These are phyloP conservation scores for Tuber borchii DNA, from an alignment of 495 filamentous ascomycete species.

Conservation along the genomic window DNA sequence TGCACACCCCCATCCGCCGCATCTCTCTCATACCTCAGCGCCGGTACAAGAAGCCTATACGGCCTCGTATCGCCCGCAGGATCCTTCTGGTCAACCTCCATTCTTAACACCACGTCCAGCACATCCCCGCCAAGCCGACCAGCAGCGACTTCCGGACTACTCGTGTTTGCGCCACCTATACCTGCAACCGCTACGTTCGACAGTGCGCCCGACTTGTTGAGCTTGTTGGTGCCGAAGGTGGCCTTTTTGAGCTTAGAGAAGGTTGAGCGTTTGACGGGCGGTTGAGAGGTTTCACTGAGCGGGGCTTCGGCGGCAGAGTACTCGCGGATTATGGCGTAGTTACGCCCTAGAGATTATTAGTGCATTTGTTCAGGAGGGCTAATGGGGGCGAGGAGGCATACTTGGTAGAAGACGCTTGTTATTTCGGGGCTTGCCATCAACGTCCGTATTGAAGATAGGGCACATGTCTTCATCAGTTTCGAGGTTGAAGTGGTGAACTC, in stretches of 20 bases:
- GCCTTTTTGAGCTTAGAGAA: constrained; percentile 33
- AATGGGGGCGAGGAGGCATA: constrained; percentile 35
- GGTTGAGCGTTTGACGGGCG: constrained; percentile 26
- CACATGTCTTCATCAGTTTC: constrained; percentile 94
- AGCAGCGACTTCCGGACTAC: constrained; percentile 9
- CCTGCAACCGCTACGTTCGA: constrained; percentile 7
- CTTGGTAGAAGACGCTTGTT: constrained; percentile 87
- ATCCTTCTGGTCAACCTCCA: constrained; percentile 77
- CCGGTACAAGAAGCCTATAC: constrained; percentile 79
- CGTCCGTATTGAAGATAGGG: constrained; percentile 79
- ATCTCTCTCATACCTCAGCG: constrained; percentile 45
- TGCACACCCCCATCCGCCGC: background rate
- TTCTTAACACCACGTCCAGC: constrained; percentile 74
- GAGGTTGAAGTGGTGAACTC: constrained; percentile 76
- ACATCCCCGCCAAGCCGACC: constrained; percentile 53
- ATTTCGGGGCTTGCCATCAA: constrained; percentile 79
- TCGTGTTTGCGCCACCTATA: constrained; percentile 11
- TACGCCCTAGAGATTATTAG: constrained; percentile 32
- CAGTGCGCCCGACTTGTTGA: constrained; percentile 4
- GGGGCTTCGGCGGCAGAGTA: constrained; percentile 13
- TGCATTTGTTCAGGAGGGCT: constrained; percentile 25
- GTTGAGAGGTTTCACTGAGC: constrained; percentile 3
- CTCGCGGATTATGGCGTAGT: constrained; percentile 37
- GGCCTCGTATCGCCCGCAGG: constrained; percentile 82
- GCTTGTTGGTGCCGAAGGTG: constrained; percentile 22